phyloP scores from a whole-genome alignment of 2,329 filamentous ascomycete species.

The Microsporum audouinii region DNA sequence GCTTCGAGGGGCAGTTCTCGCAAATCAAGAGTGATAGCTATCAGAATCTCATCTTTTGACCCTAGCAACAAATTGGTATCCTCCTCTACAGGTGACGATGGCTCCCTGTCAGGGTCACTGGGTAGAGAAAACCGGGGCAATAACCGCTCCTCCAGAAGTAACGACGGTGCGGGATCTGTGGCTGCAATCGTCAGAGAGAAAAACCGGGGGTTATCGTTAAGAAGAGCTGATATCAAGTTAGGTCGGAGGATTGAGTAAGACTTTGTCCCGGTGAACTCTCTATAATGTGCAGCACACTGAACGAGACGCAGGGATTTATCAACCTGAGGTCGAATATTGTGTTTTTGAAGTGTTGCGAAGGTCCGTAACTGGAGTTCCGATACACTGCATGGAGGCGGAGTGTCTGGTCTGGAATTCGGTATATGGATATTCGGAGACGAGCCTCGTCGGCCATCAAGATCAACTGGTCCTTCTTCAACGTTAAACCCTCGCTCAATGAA shows the following conservation, averaged over 20 bases:
- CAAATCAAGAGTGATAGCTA: conserved; percentile 83
- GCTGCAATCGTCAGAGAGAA: conserved; percentile 38
- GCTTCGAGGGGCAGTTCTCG: conserved; percentile 70
- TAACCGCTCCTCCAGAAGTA: conserved; percentile 36
- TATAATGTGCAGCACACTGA: conserved; percentile 61
- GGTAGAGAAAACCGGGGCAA: conserved; percentile 59
- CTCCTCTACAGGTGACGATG: conserved; percentile 20
- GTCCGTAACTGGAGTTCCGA: conserved; percentile 72
- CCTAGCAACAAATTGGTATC: conserved; percentile 60
- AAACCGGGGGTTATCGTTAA: conserved; percentile 37
- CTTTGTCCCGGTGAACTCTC: conserved; percentile 29
- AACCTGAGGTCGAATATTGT: conserved; percentile 61
- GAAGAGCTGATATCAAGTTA: conserved; percentile 27
- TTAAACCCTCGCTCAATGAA: conserved; percentile 71
- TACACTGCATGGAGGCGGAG: conserved; percentile 65
- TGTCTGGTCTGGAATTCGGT: conserved; percentile 40
- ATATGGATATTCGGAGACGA: conserved; percentile 22
- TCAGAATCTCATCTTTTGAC: conserved; percentile 54
- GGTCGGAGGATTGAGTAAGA: conserved; percentile 31
- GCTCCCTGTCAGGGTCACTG: conserved; percentile 56
- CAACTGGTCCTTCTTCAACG: conserved; percentile 49
- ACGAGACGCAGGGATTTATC: conserved; percentile 59
- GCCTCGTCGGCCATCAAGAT: conserved; percentile 10
- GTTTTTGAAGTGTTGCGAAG: conserved; percentile 68
- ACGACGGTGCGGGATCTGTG: conserved; percentile 35